phyloP scores from a whole-genome alignment of 2,329 filamentous ascomycete species.

The Colletotrichum higginsianum region DNA sequence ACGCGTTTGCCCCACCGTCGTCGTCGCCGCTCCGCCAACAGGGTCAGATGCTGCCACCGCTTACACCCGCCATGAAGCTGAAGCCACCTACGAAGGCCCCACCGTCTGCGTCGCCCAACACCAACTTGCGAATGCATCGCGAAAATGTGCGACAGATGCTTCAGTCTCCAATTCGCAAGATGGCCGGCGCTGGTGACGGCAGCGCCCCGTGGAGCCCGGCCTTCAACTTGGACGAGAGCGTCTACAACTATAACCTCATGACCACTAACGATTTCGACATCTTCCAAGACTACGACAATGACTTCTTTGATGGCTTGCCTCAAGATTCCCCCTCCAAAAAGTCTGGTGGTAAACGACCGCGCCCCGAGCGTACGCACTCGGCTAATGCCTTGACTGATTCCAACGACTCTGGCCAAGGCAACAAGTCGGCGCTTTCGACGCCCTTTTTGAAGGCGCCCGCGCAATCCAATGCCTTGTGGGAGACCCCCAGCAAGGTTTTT shows the following conservation, averaged over 20 bases:
- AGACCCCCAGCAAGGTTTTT: conserved; percentile 72
- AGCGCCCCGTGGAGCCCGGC: conserved; percentile 74
- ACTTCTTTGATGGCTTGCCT: conserved; percentile 49
- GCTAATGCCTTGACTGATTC: conserved; percentile 74
- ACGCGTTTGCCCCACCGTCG: conserved; percentile 68
- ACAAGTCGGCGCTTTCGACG: conserved; percentile 66
- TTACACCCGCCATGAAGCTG: conserved; percentile 89
- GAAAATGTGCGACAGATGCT: conserved; percentile 86
- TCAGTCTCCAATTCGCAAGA: conserved; percentile 77
- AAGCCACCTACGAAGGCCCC: conserved; percentile 72
- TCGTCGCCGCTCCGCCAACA: conserved; percentile 79
- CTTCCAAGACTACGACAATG: conserved; percentile 64
- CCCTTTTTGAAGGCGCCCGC: conserved; percentile 66
- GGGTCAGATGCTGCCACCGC: conserved; percentile 77
- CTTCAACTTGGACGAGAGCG: conserved; percentile 74
- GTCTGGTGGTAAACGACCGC: conserved; percentile 61
- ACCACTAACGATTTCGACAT: conserved; percentile 74
- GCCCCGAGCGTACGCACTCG: conserved; percentile 75
- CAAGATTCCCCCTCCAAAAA: conserved; percentile 78
- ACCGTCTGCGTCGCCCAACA: conserved; percentile 92
- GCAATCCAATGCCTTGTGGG: conserved; percentile 57
- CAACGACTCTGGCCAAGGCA: conserved; percentile 64
- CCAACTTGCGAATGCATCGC: conserved; percentile 90
- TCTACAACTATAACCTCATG: conserved; percentile 62
- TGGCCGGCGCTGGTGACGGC: conserved; percentile 61